Evolutionary conservation across 1,139 yeast species (phyloP).

Genomic region (Hyphopichia pseudoburtonii): DNA sequence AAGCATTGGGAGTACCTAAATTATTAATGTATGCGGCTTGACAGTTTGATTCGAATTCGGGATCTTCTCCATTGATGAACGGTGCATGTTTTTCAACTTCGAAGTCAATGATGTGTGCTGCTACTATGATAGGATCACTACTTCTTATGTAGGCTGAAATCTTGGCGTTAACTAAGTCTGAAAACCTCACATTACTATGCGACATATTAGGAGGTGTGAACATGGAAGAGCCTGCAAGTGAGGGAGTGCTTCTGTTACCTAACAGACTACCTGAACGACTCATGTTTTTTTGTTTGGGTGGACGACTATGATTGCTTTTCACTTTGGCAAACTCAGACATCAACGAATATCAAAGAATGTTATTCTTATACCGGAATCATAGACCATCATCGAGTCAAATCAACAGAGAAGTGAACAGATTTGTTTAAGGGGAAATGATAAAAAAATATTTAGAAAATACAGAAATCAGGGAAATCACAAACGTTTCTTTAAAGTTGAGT

Average conservation of each 20-base stretch:
- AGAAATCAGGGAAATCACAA: no score
- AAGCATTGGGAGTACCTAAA: constrained; percentile 1
- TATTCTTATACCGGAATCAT: no score
- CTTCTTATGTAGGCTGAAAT: constrained; percentile 3
- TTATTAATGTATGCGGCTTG: constrained; percentile 3
- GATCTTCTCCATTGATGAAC: constrained; percentile 2
- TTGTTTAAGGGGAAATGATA: no score
- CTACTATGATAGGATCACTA: constrained; percentile 1
- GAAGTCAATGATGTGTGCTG: constrained; percentile 2
- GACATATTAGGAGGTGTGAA: constrained; percentile 3
- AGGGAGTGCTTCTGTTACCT: not conserved
- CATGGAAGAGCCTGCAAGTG: not conserved
- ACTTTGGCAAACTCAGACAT: not conserved
- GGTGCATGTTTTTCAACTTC: constrained; percentile 2
- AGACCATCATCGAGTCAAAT: no score
- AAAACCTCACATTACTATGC: constrained; percentile 2
- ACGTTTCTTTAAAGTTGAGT: no score
- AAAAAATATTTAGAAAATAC: no score
- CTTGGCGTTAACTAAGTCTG: constrained; percentile 2
- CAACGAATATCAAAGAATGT: no score
- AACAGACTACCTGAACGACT: constrained; percentile 1
- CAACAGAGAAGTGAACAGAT: no score
- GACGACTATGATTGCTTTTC: no score
- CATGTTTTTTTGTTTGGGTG: not conserved
- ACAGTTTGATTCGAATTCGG: constrained; percentile 1